A percentile compares a stretch with the other conserved stretches of the same genome.
Evolutionary conservation across 2,329 filamentous ascomycete species (phyloP).

Genomic region (Pseudogymnoascus sp.): DNA sequence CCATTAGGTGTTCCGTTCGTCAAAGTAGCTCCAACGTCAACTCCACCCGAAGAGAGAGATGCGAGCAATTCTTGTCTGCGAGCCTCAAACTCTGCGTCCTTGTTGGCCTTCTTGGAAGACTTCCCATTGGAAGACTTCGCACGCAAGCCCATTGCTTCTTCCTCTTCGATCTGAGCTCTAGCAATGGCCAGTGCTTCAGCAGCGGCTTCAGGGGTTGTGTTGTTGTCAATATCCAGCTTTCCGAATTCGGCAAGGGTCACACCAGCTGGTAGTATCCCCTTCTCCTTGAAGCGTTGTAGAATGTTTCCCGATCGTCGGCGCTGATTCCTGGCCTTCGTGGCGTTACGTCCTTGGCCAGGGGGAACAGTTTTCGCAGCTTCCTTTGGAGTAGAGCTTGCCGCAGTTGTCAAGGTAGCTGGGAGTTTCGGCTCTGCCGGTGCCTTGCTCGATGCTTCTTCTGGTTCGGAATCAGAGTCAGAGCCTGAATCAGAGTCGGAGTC

Average conservation of each 20-base stretch:
- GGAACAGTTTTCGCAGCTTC: conserved; percentile 23
- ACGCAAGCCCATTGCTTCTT: neutral
- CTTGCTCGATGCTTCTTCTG: conserved; percentile 34
- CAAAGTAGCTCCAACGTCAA: conserved; percentile 39
- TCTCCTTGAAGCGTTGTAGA: conserved; percentile 44
- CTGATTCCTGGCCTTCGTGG: conserved; percentile 48
- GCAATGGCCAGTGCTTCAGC: conserved; percentile 19
- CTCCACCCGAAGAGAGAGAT: conserved; percentile 43
- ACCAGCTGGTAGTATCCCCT: conserved; percentile 42
- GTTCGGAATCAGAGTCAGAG: conserved; percentile 35
- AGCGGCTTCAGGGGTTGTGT: conserved; percentile 21
- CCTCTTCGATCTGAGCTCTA: conserved; percentile 13
- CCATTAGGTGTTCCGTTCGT: neutral
- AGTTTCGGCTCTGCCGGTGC: neutral
- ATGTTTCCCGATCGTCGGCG: conserved; percentile 43
- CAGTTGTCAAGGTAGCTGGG: neutral
- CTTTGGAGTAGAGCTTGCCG: neutral
- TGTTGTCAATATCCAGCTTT: conserved; percentile 27
- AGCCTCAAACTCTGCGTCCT: conserved; percentile 39
- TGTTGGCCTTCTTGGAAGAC: conserved; percentile 12
- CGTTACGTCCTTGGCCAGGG: conserved; percentile 41
- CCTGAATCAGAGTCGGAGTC: conserved; percentile 26
- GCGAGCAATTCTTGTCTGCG: conserved; percentile 44
- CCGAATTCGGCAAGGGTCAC: conserved; percentile 44
- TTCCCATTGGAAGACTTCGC: conserved; percentile 1